Evolutionary conservation across 1,139 yeast species (phyloP), one percentile per base, ranked within the genome.

Genomic region (Yarrowia galli): DNA sequence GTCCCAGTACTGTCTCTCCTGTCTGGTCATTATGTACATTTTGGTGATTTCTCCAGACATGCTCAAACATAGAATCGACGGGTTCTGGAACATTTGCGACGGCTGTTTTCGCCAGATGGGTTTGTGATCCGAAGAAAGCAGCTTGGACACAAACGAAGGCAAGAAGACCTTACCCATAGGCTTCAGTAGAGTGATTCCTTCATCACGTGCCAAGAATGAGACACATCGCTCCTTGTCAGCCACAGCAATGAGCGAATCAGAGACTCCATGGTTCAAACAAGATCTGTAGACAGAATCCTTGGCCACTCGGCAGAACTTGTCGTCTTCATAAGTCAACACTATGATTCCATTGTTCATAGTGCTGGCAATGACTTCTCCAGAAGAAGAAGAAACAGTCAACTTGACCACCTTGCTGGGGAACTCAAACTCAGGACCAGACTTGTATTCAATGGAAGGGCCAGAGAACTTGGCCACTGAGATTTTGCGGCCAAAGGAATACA

Each of bases 201-300:
- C 64, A 18, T 40, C 45, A 2, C 49, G 18, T 12, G 49, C 36
- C 23, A 61, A 20, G 12, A 61, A 46, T 8, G 66, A 61, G 1
- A 61, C 54, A 48, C 66, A 61, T 25, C 66, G 66, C n/a, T 61
- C 66, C 18, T 61, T 61, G 46, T 61, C 66, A 1, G 66, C 43
- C 10, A 61, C 66, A 1, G 56, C 43, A n/a, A 61, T 36, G 3
- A 61, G 64, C 0, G 51, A 15, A 12, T 43, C 64, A 1, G 36
- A 42, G 1, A 42, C 42, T 8, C 40, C 51, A 12, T 58, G 64
- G 42, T 32, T 43, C 15, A 58, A 22, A 32, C 64, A 58, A 15
- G 64, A n/a, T 25, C 64, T 15, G 51, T 58, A 58, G 20, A 58
- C 64, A 2, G 64, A 58, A 16, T 58, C 64, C 16, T 42, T 58